Conservation (phyloP, 1,139 yeast genomes). For the Pichia sp. region DNA sequence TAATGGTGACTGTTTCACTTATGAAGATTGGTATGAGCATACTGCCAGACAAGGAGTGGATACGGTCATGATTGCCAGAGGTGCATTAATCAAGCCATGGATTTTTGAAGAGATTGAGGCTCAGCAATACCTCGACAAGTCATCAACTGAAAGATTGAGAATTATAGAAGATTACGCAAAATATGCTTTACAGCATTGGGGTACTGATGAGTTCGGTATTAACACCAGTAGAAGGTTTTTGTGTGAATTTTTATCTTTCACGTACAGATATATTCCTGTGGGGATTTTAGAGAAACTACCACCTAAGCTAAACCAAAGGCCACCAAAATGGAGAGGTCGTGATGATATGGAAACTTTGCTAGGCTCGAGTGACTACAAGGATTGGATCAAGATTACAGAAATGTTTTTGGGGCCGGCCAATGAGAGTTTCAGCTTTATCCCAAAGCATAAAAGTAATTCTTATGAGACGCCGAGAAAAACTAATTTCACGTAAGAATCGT, state of each 20-base stretch:
- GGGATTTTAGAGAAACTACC: conserved; percentile 89
- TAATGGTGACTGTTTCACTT: conserved; percentile 86
- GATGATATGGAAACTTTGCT: conserved; percentile 86
- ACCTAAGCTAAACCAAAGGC: conserved; percentile 85
- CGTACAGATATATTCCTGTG: conserved; percentile 90
- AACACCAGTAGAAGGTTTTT: conserved; percentile 82
- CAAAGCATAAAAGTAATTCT: conserved; percentile 92
- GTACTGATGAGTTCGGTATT: conserved; percentile 91
- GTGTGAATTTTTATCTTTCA: conserved; percentile 92
- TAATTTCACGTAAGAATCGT: conserved; percentile 1
- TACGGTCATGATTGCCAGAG: conserved; percentile 96
- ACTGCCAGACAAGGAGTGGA: conserved; percentile 69
- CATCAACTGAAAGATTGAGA: conserved; percentile 83
- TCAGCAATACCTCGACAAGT: conserved; percentile 83
- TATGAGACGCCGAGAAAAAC: conserved; percentile 36
- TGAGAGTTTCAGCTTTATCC: conserved; percentile 70
- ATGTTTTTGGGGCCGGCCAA: conserved; percentile 88
- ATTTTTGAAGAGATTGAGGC: conserved; percentile 92
- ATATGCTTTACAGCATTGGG: conserved; percentile 95
- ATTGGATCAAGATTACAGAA: conserved; percentile 97
- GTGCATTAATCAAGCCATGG: conserved; percentile 98
- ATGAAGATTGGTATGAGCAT: conserved; percentile 86
- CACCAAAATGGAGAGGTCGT: conserved; percentile 93
- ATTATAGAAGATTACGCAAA: conserved; percentile 63
- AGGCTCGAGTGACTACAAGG: conserved; percentile 79